These are phyloP conservation scores for Solanum piurae DNA, from an alignment of 257 asterid genomes.

Conservation along the genomic window DNA sequence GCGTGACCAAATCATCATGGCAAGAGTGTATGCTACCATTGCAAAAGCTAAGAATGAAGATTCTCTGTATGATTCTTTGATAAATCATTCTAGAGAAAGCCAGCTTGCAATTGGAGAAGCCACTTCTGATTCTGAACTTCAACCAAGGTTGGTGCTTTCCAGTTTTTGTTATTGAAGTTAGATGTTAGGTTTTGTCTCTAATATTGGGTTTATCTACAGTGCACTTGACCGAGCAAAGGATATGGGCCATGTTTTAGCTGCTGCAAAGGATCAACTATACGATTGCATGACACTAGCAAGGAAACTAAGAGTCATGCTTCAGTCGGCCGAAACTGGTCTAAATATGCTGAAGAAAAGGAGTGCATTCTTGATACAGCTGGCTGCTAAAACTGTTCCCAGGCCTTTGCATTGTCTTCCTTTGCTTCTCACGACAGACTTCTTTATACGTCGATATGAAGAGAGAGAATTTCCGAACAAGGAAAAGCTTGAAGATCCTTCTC, in stretches of 20 bases:
- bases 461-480: slow-evolving; percentile 52
- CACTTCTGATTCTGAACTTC: slow-evolving; percentile 76
- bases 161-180: not conserved
- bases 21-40: slow-evolving; percentile 82
- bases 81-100: slow-evolving; percentile 66
- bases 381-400: slow-evolving; percentile 90
- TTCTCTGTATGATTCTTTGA: slow-evolving; percentile 52
- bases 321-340: slow-evolving; percentile 56
- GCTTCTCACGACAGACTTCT: slow-evolving; percentile 69
- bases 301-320: slow-evolving; percentile 87
- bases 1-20: slow-evolving; percentile 92
- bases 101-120: slow-evolving; percentile 76
- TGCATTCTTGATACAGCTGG: slow-evolving; percentile 79
- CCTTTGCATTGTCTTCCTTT: slow-evolving; percentile 83
- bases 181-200: slow-evolving; percentile 10
- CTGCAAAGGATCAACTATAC: slow-evolving; percentile 74
- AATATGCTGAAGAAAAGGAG: slow-evolving; percentile 59
- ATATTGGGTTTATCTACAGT: slow-evolving; percentile 21
- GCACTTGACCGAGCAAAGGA: slow-evolving; percentile 73
- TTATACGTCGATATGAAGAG: slow-evolving; percentile 43
- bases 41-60: slow-evolving; percentile 75
- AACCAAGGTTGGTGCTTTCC: slow-evolving; percentile 46
- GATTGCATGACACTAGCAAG: slow-evolving; percentile 66
- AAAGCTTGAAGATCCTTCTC: slow-evolving; percentile 74
- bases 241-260: slow-evolving; percentile 84